Conservation (phyloP, 768 basidiomycete genomes). For the Trichaptum fuscoviolaceum region DNA sequence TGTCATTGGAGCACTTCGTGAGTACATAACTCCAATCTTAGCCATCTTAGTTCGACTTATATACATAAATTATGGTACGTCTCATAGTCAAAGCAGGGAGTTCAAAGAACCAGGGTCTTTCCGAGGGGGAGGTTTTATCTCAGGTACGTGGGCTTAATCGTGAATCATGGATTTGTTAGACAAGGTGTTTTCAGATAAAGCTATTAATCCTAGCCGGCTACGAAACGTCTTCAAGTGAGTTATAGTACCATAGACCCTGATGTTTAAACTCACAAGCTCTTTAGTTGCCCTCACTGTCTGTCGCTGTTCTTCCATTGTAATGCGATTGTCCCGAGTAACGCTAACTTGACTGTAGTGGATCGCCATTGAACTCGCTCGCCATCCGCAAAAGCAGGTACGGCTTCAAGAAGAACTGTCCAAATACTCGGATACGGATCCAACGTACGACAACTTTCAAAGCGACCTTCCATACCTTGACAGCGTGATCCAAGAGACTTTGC, state of each 20-base stretch:
- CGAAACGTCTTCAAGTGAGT: conserved; percentile 44
- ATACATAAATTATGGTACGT: neutral
- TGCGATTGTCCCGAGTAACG: conserved; percentile 37
- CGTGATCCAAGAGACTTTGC: conserved; percentile 89
- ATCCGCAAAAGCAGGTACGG: conserved; percentile 40
- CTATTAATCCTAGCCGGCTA: conserved; percentile 60
- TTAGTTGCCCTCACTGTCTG: conserved; percentile 23
- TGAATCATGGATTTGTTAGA: conserved; percentile 18
- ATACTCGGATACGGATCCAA: conserved; percentile 49
- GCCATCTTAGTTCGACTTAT: too few relatives aligned
- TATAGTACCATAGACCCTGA: conserved; percentile 26
- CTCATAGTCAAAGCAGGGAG: conserved; percentile 22
- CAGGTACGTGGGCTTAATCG: conserved; percentile 19
- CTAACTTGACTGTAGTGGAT: neutral
- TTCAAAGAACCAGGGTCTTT: conserved; percentile 20
- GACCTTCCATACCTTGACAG: conserved; percentile 77
- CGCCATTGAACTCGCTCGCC: conserved; percentile 40
- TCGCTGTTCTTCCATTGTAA: neutral
- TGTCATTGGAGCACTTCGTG: conserved; percentile 23
- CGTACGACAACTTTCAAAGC: conserved; percentile 53
- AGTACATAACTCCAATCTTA: neutral
- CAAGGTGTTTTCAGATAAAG: conserved; percentile 52
- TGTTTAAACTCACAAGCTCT: conserved; percentile 18
- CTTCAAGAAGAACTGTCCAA: conserved; percentile 35
- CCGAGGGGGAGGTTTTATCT: conserved; percentile 24